Evolutionary conservation across 1,284 basidiomycete genomes (phyloP), one percentile per base, ranked within the genome.

Genomic region (Vanrija sp.): DNA sequence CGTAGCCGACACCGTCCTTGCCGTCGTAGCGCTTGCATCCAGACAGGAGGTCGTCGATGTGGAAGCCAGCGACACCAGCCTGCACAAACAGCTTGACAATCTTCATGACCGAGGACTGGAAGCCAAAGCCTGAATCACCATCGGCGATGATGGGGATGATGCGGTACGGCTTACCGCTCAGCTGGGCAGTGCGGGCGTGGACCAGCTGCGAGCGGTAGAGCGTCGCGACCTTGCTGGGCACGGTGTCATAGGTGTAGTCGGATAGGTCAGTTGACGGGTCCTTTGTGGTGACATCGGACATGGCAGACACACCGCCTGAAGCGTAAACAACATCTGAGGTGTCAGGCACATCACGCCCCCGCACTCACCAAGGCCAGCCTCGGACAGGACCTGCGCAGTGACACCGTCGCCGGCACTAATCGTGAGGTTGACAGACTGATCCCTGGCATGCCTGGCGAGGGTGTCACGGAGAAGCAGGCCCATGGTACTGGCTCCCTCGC

Each of bases 81-180:
- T 61, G 52, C 3, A 61, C 62, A 23, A 64, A 53, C 1, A 56
- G 42, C 42, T 64, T 64, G 46, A 60, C 76, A 51, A 80, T 73
- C 71, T 80, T 80, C 79, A 80, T 80, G 51, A 75, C 75, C n/a
- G 78, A 16, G 18, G 39, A 18, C 16, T 21, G 16, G 16, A 25
- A n/a, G 43, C 15, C 38, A 16, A 46, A 43, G 57, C 79, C 79
- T 16, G 79, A 58, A 26, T 59, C 60, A 21, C 52, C 60, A 40
- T 62, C 63, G 18, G 63, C 60, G 15, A 64, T 58, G 45, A 64
- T 49, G 1, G 63, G 63, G n/a, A 64, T 21, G 5, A 64, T 18
- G 21, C 40, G 23, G 26, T 62, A 38, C 1, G 40, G 46, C 8
- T 26, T 21, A 12, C 52, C 43, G 16, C 29, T 46, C 9, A 43